These are phyloP conservation scores for Amanita pseudoporphyria DNA, from an alignment of 768 basidiomycete species.

Conservation along the genomic window DNA sequence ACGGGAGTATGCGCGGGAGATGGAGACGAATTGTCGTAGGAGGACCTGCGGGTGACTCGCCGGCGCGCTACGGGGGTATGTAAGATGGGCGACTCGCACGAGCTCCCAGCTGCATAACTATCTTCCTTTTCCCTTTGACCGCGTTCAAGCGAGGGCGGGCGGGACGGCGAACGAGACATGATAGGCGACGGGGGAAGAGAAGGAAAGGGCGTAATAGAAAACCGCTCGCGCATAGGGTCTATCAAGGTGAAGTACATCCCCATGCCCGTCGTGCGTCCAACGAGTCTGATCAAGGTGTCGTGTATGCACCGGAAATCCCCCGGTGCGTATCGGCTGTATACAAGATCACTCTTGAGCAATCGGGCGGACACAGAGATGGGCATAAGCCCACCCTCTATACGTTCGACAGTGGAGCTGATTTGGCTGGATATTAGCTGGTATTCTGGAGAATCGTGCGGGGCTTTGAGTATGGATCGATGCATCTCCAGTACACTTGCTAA, in stretches of 20 bases:
- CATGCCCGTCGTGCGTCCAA: constrained; percentile 54
- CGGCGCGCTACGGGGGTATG: not conserved
- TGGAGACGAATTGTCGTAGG: not conserved
- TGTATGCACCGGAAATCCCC: constrained; percentile 46
- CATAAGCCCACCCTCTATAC: constrained; percentile 38
- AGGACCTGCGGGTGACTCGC: not conserved
- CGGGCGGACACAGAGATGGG: constrained; percentile 41
- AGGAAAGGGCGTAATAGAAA: constrained; percentile 37
- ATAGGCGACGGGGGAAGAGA: constrained; percentile 24
- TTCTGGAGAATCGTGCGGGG: constrained; percentile 28
- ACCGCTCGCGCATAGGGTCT: constrained; percentile 50
- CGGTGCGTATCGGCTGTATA: constrained; percentile 51
- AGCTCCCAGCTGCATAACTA: not conserved
- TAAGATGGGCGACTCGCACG: not conserved
- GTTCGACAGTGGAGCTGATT: constrained; percentile 23
- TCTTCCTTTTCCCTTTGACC: not conserved
- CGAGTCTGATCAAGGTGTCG: constrained; percentile 35
- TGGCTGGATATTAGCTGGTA: constrained; percentile 24
- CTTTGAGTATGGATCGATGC: constrained; percentile 37
- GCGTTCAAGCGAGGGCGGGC: constrained; percentile 19
- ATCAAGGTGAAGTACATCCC: constrained; percentile 49
- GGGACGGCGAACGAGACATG: constrained; percentile 13
- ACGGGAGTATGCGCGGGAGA: not conserved
- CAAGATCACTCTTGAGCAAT: constrained; percentile 48
- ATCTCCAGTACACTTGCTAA: constrained; percentile 33